Base-by-base conservation (phyloP, 2,329 filamentous ascomycete species). In the Paracoccidioides brasiliensis region DNA sequence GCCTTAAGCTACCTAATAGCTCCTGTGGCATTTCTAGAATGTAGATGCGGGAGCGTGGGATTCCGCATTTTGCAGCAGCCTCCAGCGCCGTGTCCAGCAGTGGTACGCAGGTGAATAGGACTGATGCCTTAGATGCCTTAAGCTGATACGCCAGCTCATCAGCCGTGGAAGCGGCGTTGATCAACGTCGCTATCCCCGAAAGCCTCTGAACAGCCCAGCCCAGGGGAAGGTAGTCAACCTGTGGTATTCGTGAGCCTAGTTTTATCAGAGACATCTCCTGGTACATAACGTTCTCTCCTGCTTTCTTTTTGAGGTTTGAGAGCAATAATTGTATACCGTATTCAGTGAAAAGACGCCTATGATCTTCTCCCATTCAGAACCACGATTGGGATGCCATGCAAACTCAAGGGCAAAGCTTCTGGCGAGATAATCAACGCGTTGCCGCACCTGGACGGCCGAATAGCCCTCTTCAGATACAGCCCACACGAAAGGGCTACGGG, bases 321-420 rank as follows among this genome's bases (percentile, higher is more conserved):
- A n/a, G 12, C n/a, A 48, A 37, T 37, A 5, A 8, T 35, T 52
- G 8, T 78, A 59, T 67, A 84, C 82, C 35, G 83, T 85, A 66
- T 88, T 88, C 57, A 86, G 69, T 3, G 82, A 80, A 70, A 83
- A 88, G n/a, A 87, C 72, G 4, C 74, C 80, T 52, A 86, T 74
- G 42, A 86, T 83, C 65, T 86, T 85, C 62, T 88, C 84, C 83
- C 83, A 88, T 63, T 86, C 82, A 0, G 79, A 78, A 33, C 81
- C 83, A 55, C 79, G 67, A 60, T 83, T 80, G 14, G 81, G 78
- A 55, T 76, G 66, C 74, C 84, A 85, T 40, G 78, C 80, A 56
- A 87, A 76, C 56, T 83, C 78, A 64, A 83, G 79, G 51, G 77
- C 75, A 35, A 88, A 69, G 22, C 78, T 81, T 60, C 81, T 76